These are phyloP conservation scores for Penicillium argentinense DNA, from an alignment of 495 filamentous ascomycete species.

Conservation along the genomic window DNA sequence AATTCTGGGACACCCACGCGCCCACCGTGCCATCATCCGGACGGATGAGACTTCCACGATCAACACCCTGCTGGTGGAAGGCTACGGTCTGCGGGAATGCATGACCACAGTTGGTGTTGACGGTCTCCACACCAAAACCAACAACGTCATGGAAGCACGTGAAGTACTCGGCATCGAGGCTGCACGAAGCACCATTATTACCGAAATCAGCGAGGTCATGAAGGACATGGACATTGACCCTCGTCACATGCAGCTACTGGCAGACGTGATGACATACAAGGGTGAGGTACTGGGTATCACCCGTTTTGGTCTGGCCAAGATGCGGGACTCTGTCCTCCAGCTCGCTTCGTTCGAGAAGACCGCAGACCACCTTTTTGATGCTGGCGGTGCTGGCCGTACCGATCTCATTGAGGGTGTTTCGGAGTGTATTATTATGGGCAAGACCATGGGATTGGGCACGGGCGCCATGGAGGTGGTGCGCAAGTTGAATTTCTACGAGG, in stretches of 20 bases:
- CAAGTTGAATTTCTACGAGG: conserved; percentile 64
- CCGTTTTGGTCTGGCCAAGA: conserved; percentile 93
- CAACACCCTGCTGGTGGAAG: conserved; percentile 83
- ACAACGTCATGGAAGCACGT: conserved; percentile 86
- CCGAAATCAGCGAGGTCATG: conserved; percentile 82
- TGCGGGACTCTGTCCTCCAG: conserved; percentile 92
- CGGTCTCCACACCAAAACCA: conserved; percentile 68
- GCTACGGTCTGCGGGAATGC: conserved; percentile 83
- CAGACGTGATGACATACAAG: conserved; percentile 99
- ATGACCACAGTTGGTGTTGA: conserved; percentile 90
- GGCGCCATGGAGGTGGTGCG: conserved; percentile 88
- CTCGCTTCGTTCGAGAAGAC: conserved; percentile 98
- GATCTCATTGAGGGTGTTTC: conserved; percentile 90
- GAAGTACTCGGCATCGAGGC: conserved; percentile 98
- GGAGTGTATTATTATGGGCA: conserved; percentile 98
- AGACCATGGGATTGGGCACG: conserved; percentile 86
- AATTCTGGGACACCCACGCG: conserved; percentile 83
- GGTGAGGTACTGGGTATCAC: conserved; percentile 98
- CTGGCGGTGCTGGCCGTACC: conserved; percentile 82
- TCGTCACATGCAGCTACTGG: conserved; percentile 95
- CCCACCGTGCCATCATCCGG: conserved; percentile 85
- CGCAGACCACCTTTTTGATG: conserved; percentile 95
- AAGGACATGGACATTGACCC: conserved; percentile 93
- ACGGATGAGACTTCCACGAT: conserved; percentile 59
- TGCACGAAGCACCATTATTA: conserved; percentile 77